These are phyloP conservation scores for Gaertneriomyces sp. DNA, from an alignment of 192 early-diverging fungal species.

Conservation along the genomic window DNA sequence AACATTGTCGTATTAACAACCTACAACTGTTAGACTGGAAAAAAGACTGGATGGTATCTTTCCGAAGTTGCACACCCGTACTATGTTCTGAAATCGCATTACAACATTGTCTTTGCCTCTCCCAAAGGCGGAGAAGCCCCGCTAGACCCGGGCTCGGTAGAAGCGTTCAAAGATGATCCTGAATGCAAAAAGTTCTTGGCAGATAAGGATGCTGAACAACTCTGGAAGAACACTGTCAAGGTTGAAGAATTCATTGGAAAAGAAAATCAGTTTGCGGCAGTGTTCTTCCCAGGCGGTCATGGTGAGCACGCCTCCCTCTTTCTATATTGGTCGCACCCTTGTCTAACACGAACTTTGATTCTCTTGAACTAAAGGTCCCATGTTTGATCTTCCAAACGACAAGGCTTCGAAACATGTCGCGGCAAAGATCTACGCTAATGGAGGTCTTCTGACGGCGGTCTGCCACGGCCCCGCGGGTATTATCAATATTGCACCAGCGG, in stretches of 20 bases:
- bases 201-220: constrained; percentile 30
- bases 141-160: constrained; percentile 46
- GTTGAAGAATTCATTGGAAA: constrained; percentile 33
- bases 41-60: constrained; percentile 31
- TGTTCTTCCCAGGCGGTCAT: constrained; percentile 58
- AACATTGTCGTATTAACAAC: neutral
- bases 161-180: constrained; percentile 44
- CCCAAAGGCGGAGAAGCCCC: constrained; percentile 56
- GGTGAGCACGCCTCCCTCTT: constrained; percentile 23
- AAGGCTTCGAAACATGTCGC: constrained; percentile 38
- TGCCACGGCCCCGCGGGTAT: constrained; percentile 71
- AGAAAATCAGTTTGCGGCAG: constrained; percentile 41
- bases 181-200: constrained; percentile 35
- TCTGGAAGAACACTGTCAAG: constrained; percentile 43
- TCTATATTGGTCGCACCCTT: neutral
- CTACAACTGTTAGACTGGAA: constrained; percentile 8
- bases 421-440: constrained; percentile 44
- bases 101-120: constrained; percentile 50
- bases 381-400: constrained; percentile 52
- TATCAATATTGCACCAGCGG: constrained; percentile 54
- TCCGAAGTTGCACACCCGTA: constrained; percentile 57
- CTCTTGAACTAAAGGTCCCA: constrained; percentile 23
- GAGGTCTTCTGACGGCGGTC: constrained; percentile 48
- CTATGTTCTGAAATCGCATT: constrained; percentile 36
- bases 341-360: neutral